These are phyloP conservation scores for Pisolithus sp. DNA, from an alignment of 768 basidiomycete genomes.

Conservation along the genomic window DNA sequence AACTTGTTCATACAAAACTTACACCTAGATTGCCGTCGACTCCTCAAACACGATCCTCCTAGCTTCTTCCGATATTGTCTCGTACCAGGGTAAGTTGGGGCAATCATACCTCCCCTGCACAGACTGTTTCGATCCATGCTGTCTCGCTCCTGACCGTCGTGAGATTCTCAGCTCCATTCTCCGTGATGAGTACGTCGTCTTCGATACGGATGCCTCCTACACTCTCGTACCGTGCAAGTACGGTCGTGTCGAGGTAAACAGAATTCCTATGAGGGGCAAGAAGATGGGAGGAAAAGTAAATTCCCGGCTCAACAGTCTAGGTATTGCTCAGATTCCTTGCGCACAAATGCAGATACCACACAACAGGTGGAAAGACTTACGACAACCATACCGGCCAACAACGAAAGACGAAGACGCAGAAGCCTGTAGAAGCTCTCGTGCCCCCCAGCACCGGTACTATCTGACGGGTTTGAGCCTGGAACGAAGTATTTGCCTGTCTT, in stretches of 20 bases:
- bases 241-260: slow-evolving; percentile 39
- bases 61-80: too few species aligned
- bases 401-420: slow-evolving; percentile 67
- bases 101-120: slow-evolving; percentile 50
- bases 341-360: neutral
- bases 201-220: slow-evolving; percentile 95
- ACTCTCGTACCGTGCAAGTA: slow-evolving; percentile 47
- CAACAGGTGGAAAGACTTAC: slow-evolving; percentile 39
- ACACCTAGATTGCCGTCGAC: too few species aligned
- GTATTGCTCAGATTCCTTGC: neutral
- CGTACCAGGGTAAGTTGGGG: too few species aligned
- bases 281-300: slow-evolving; percentile 79
- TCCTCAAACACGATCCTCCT: too few species aligned
- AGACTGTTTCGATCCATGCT: slow-evolving; percentile 76
- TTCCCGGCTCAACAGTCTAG: slow-evolving; percentile 86
- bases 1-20: too few species aligned
- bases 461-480: slow-evolving; percentile 62
- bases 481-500: slow-evolving; percentile 51
- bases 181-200: slow-evolving; percentile 79
- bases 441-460: slow-evolving; percentile 52
- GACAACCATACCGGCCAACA: slow-evolving; percentile 80
- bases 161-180: slow-evolving; percentile 71
- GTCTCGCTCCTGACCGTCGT: slow-evolving; percentile 81
- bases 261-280: slow-evolving; percentile 60
- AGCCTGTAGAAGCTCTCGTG: slow-evolving; percentile 73